Evolutionary conservation across 164 flowering plant genomes (phyloP).

Genomic region (Paratinospora sagittata): DNA sequence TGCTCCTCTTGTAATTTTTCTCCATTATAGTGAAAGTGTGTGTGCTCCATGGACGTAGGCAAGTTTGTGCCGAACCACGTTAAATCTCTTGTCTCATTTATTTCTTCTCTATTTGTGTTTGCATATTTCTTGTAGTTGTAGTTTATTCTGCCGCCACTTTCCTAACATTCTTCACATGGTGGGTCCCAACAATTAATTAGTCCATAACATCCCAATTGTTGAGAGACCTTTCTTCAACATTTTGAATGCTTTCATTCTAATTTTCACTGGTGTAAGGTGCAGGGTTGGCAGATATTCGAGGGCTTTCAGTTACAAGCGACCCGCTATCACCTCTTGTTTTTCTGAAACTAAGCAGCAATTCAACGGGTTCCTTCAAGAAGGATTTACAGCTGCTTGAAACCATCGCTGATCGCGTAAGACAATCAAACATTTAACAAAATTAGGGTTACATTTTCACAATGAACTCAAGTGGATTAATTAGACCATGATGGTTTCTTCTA

Average conservation of each 20-base stretch:
- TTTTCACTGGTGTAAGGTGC: conserved; percentile 18
- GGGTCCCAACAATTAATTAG: too few species aligned
- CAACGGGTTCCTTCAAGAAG: conserved; percentile 53
- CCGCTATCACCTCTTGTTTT: conserved; percentile 74
- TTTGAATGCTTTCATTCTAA: not conserved
- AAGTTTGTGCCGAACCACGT: too few species aligned
- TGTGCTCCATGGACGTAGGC: too few species aligned
- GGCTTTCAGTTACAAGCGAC: conserved; percentile 61
- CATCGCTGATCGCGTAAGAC: conserved; percentile 61
- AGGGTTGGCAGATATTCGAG: conserved; percentile 60
- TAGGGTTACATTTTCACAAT: not conserved
- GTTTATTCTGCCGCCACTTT: too few species aligned
- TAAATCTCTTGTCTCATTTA: not conserved
- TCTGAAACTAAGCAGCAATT: conserved; percentile 51
- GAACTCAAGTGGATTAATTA: not conserved
- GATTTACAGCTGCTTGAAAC: conserved; percentile 66
- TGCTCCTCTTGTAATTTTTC: too few species aligned
- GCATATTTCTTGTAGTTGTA: too few species aligned
- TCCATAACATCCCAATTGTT: too few species aligned
- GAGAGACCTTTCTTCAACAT: not conserved
- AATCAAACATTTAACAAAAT: not conserved
- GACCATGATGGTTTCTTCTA: not conserved
- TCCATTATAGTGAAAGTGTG: too few species aligned
- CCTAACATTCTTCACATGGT: too few species aligned
- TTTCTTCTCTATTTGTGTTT: not conserved